These are phyloP conservation scores for Fusarium solani-melongenae DNA, from an alignment of 2,329 filamentous ascomycete species.

Conservation along the genomic window DNA sequence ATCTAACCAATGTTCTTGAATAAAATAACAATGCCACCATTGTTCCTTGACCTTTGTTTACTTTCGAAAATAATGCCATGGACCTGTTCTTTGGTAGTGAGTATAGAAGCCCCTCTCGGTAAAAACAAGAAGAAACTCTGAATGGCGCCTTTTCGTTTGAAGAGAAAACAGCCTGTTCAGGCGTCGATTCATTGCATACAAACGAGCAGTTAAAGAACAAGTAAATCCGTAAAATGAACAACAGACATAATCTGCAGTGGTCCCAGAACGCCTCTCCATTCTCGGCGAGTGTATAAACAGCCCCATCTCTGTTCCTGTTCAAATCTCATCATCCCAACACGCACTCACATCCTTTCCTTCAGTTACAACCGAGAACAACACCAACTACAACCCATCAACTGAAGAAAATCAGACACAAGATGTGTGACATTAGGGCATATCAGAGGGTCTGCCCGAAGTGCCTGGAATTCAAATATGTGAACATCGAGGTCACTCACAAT, in stretches of 20 bases:
- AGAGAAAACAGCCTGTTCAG: background rate
- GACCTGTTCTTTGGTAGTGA: background rate
- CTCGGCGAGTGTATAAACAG: background rate
- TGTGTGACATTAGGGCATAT: background rate
- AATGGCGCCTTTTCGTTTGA: background rate
- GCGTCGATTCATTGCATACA: background rate
- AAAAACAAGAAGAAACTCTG: background rate
- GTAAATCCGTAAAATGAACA: background rate
- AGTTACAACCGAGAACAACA: background rate
- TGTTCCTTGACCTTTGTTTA: background rate
- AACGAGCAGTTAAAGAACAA: background rate
- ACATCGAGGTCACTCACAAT: background rate
- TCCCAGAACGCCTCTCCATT: background rate
- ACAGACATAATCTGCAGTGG: background rate
- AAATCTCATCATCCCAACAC: background rate
- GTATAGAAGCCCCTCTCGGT: background rate
- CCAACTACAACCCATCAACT: background rate
- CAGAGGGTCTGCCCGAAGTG: background rate
- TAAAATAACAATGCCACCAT: background rate
- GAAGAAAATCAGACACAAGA: background rate
- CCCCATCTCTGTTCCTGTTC: background rate
- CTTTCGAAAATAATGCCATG: too few relatives aligned
- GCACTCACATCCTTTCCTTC: background rate
- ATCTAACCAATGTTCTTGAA: background rate
- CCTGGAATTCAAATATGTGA: fast-evolving